These are phyloP conservation scores for Cryptosporidium sp. DNA, from an alignment of 169 alveolate genomes.

Conservation along the genomic window DNA sequence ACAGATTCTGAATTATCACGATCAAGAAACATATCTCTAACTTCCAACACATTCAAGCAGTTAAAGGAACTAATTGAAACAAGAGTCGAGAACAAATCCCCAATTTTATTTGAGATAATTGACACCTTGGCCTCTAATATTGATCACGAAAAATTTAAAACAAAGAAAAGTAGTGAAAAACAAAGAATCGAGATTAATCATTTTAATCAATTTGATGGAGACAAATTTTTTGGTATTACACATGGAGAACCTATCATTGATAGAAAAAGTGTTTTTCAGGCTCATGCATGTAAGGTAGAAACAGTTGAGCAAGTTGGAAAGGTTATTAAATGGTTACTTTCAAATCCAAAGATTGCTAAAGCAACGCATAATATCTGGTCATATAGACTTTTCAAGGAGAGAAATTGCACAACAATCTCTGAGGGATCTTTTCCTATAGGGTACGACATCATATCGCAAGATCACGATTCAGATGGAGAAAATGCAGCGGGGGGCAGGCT, in stretches of 20 bases:
- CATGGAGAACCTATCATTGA: constrained; percentile 77
- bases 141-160: background rate
- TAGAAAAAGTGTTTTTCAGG: constrained; percentile 78
- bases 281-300: constrained; percentile 73
- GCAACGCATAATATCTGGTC: constrained; percentile 79
- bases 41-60: constrained; percentile 15
- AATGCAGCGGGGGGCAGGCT: constrained; percentile 78
- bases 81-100: background rate
- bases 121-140: constrained; percentile 18
- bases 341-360: constrained; percentile 68
- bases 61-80: constrained; percentile 50
- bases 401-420: background rate
- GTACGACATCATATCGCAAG: constrained; percentile 57
- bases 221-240: constrained; percentile 28
- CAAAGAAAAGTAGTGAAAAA: background rate
- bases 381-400: constrained; percentile 48
- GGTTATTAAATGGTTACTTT: constrained; percentile 45
- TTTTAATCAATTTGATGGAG: constrained; percentile 12
- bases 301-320: constrained; percentile 45
- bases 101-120: constrained; percentile 42
- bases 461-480: constrained; percentile 78
- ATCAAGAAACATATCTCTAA: constrained; percentile 33
- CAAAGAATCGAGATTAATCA: background rate
- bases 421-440: constrained; percentile 64
- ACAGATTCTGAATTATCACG: background rate